A percentile compares a stretch with the other conserved stretches of the same genome.
phyloP scores from a whole-genome alignment of 306 rosid species.

The Herpetospermum pedunculosum region DNA sequence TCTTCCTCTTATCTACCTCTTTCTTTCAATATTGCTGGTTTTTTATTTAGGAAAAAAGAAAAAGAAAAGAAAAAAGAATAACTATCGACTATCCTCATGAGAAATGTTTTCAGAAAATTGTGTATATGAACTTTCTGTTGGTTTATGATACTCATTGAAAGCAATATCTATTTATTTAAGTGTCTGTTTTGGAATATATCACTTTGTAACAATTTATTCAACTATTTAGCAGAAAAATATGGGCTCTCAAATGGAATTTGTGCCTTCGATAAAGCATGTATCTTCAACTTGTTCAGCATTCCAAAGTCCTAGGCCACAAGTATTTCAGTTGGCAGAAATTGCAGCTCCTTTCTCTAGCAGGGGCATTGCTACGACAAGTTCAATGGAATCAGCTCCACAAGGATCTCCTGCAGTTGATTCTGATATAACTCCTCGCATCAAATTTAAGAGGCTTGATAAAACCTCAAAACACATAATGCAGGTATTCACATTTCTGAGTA shows the following conservation, averaged over 20 bases:
- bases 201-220: background rate
- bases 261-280: slow-evolving; percentile 21
- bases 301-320: slow-evolving; percentile 22
- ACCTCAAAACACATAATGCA: slow-evolving; percentile 88
- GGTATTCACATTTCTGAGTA: slow-evolving; percentile 23
- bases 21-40: background rate
- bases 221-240: slow-evolving; percentile 23
- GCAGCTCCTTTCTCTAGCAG: slow-evolving; percentile 23
- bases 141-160: background rate
- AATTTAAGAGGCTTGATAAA: slow-evolving; percentile 90
- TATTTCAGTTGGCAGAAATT: slow-evolving; percentile 10
- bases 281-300: slow-evolving; percentile 14
- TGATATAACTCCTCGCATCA: slow-evolving; percentile 53
- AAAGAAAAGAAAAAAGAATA: background rate
- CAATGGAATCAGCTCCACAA: slow-evolving; percentile 27
- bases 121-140: background rate
- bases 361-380: slow-evolving; percentile 44
- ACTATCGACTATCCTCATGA: background rate
- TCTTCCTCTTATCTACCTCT: background rate
- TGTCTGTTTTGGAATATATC: background rate
- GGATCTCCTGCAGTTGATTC: slow-evolving; percentile 17
- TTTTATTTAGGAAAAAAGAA: no score
- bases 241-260: slow-evolving; percentile 16
- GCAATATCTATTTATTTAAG: background rate
- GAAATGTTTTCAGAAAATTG: background rate